Evolutionary conservation across 495 filamentous ascomycete genomes (phyloP), one percentile per base, ranked within the genome.

Genomic region (Penicillium herquei): DNA sequence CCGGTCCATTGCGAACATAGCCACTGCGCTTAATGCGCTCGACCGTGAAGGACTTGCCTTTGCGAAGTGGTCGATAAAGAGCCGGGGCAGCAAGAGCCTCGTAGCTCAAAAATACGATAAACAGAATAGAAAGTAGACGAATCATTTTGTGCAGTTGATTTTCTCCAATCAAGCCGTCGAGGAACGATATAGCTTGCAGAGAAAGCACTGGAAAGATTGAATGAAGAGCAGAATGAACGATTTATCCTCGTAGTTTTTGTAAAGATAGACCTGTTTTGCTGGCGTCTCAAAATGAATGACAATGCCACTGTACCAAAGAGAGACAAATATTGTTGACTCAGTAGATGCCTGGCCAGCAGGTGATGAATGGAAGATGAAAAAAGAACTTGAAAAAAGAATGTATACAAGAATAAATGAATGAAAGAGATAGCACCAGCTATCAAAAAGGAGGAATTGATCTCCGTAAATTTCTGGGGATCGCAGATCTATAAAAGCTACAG

Each of bases 21-120:
- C 75, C 70, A 33, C 70, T 74, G 53, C 85, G 87, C 48, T 74
- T 70, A 13, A 83, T 66, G 51, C 81, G 77, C 31, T 84, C 78
- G 40, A 89, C 74, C 59, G 80, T 86, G 76, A 85, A 89, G 51
- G 77, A 80, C 48, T 68, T 62, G 7, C 65, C 58, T 58, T 69
- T 62, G 13, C 50, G 57, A 42, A 67, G 67, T n/a, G 60, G 51
- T 33, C 51, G 41, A 8, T 26, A 54, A 7, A 55, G 18, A 43
- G 56, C 33, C 30, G 48, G 40, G 2, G 67, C 68, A 18, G 72
- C 66, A 13, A 75, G 51, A 51, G 61, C 72, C 13, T 78, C 70
- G 58, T 76, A 75, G 61, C 64, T 62, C 63, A 74, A 53, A 18
- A 54, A 68, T 55, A 74, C 52, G 8, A 64, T 57, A 8, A 70